phyloP scores from a whole-genome alignment of 1,139 yeast genomes.

The Geotrichum restrictum region DNA sequence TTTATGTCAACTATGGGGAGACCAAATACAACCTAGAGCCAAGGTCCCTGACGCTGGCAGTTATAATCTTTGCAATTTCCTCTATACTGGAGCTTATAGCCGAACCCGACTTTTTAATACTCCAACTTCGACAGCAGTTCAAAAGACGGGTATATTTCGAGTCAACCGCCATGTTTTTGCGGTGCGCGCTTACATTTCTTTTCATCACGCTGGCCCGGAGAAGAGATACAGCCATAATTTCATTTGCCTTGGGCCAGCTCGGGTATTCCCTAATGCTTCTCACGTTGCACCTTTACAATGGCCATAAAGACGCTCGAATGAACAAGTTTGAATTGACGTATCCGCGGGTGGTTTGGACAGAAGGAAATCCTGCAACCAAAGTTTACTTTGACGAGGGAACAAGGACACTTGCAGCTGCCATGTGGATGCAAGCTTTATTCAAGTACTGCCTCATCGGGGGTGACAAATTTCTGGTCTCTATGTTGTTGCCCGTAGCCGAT shows the following conservation, averaged over 20 bases:
- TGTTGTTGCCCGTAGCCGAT: conserved; percentile 65
- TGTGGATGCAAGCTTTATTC: conserved; percentile 76
- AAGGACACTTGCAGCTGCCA: conserved; percentile 37
- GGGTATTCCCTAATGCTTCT: conserved; percentile 53
- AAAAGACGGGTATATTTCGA: conserved; percentile 67
- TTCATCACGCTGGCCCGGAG: conserved; percentile 40
- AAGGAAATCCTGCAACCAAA: conserved; percentile 20
- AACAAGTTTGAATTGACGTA: conserved; percentile 15
- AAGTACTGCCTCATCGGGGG: conserved; percentile 89
- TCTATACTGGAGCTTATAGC: conserved; percentile 59
- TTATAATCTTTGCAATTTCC: conserved; percentile 49
- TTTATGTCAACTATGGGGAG: conserved; percentile 30
- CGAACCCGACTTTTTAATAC: conserved; percentile 74
- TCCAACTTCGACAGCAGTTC: conserved; percentile 67
- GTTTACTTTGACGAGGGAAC: conserved; percentile 32
- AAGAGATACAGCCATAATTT: conserved; percentile 48
- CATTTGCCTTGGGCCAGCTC: conserved; percentile 74
- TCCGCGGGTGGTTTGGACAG: conserved; percentile 19
- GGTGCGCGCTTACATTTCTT: conserved; percentile 60
- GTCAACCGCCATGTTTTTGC: conserved; percentile 50
- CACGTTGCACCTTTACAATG: conserved; percentile 28
- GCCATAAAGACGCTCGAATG: conserved; percentile 16
- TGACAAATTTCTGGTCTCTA: conserved; percentile 70
- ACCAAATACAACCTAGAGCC: conserved; percentile 22
- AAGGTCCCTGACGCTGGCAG: conserved; percentile 30